Conservation (phyloP, 129 eudicot genomes). For the Heracleum sosnowskyi region DNA sequence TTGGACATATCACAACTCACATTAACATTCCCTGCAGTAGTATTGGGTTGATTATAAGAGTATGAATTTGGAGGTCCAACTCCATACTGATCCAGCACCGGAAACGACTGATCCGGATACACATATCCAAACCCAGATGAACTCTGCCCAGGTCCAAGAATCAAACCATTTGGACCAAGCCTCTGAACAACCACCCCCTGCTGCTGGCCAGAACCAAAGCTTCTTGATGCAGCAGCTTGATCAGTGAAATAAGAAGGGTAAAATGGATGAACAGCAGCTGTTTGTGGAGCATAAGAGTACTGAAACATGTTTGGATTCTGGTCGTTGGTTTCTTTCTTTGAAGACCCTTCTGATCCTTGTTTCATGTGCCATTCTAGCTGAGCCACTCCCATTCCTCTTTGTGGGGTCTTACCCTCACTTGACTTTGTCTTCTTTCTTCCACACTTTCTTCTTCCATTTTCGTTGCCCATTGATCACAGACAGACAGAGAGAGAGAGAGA, state of each 20-base stretch:
- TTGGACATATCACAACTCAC: constrained; percentile 22
- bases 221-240: constrained; percentile 2
- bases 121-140: constrained; percentile 10
- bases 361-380: constrained; percentile 39
- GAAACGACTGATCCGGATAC: constrained; percentile 11
- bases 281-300: constrained; percentile 11
- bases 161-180: constrained; percentile 12
- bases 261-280: background rate
- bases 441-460: constrained; percentile 12
- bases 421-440: constrained; percentile 36
- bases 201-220: constrained; percentile 12
- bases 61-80: constrained; percentile 21
- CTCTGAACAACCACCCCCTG: constrained; percentile 19
- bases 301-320: background rate
- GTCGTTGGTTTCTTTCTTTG: background rate
- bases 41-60: background rate
- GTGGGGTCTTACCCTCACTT: constrained; percentile 22
- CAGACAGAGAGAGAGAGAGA: background rate
- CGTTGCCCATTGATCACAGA: background rate
- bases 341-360: constrained; percentile 19
- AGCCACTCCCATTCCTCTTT: constrained; percentile 70
- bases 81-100: constrained; percentile 23
- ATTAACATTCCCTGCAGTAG: constrained; percentile 2
- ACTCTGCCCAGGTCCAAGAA: constrained; percentile 12
- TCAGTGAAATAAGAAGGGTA: constrained; percentile 2